Evolutionary conservation across 371 early-diverging fungal species (phyloP).

Genomic region (Conidiobolus incongruus): DNA sequence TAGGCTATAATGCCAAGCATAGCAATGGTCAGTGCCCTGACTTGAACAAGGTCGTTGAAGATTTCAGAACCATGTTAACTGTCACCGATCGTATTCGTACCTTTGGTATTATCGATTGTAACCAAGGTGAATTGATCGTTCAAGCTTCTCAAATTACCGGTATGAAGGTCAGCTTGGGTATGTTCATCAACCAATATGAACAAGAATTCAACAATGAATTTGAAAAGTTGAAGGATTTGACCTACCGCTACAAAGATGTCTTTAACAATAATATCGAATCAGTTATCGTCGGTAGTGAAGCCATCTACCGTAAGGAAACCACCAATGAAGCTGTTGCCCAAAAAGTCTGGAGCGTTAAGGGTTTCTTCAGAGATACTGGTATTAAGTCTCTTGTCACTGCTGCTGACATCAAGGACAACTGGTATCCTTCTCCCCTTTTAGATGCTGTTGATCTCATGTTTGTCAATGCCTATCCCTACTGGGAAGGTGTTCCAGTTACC

Average conservation of each 20-base stretch:
- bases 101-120: conserved; percentile 3
- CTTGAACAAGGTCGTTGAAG: neutral
- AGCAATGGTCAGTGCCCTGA: conserved; percentile 1
- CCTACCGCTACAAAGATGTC: neutral
- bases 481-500: neutral
- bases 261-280: conserved; percentile 1
- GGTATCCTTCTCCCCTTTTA: conserved; percentile 1
- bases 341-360: neutral
- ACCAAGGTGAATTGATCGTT: conserved; percentile 2
- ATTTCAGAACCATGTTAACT: conserved; percentile 1
- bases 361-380: neutral
- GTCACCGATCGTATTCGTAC: neutral
- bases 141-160: conserved; percentile 1
- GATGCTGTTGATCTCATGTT: conserved; percentile 5
- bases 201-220: conserved; percentile 3
- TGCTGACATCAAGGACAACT: conserved; percentile 3
- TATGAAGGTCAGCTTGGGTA: conserved; percentile 1
- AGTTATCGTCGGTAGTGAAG: conserved; percentile 2
- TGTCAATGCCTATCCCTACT: conserved; percentile 5
- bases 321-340: neutral
- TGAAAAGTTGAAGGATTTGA: conserved; percentile 1
- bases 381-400: neutral
- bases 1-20: conserved; percentile 5
- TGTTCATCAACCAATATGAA: conserved; percentile 2
- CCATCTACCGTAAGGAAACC: conserved; percentile 3